These are phyloP conservation scores for Brachypodium distachyon DNA, from an alignment of 202 grass and related monocot species.

Conservation along the genomic window DNA sequence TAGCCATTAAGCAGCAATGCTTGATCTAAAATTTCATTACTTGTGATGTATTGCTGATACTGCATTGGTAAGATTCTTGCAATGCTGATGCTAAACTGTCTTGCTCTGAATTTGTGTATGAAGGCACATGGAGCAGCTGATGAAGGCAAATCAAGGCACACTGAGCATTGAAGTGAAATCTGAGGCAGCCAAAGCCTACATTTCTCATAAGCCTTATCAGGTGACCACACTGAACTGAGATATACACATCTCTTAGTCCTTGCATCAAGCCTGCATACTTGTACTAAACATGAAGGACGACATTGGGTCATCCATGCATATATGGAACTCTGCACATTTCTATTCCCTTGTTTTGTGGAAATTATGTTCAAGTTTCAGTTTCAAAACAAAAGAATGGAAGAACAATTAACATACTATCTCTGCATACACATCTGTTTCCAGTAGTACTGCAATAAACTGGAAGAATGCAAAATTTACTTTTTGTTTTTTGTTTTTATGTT, in stretches of 20 bases:
- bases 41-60: too few species aligned
- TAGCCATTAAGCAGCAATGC: background rate
- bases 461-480: background rate
- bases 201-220: background rate
- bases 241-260: background rate
- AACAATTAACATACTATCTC: background rate
- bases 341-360: background rate
- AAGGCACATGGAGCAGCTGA: slow-evolving; percentile 27
- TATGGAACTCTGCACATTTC: background rate
- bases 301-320: background rate
- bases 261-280: background rate
- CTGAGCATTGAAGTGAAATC: slow-evolving; percentile 2
- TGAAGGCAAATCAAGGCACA: background rate
- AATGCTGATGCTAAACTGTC: background rate
- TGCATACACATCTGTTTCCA: background rate
- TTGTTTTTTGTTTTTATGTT: background rate
- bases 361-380: background rate
- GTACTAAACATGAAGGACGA: background rate
- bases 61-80: background rate
- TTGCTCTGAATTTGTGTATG: background rate
- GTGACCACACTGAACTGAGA: background rate
- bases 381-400: too few species aligned
- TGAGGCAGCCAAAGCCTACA: background rate
- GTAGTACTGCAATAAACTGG: background rate
- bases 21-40: too few species aligned